These are phyloP conservation scores for Silene noctiflora DNA, from an alignment of 179 eudicot genomes.

Conservation along the genomic window DNA sequence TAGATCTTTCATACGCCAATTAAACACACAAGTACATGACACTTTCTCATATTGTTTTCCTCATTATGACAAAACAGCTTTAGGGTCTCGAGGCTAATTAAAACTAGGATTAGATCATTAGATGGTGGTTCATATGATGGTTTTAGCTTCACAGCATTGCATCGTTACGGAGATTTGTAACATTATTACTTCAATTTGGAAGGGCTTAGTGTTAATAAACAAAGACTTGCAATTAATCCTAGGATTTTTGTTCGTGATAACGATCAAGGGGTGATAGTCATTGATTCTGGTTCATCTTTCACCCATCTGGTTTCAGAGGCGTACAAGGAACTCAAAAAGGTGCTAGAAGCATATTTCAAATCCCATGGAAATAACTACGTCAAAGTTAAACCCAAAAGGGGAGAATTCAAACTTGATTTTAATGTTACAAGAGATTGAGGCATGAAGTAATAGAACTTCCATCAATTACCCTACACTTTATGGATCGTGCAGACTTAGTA, in stretches of 20 bases:
- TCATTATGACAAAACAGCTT: not conserved
- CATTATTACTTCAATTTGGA: not conserved
- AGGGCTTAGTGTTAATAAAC: not conserved
- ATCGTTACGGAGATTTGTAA: not conserved
- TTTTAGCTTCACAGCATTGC: not conserved
- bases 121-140: not conserved
- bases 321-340: not conserved
- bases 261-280: not conserved
- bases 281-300: not conserved
- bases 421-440: not conserved
- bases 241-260: not conserved
- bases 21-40: not conserved
- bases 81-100: slow-evolving; percentile 1
- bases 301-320: not conserved
- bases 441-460: not conserved
- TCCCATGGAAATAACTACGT: not conserved
- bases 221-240: not conserved
- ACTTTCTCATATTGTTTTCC: slow-evolving; percentile 8
- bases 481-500: not conserved
- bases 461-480: not conserved
- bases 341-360: not conserved
- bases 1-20: not conserved
- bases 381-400: not conserved
- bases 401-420: not conserved
- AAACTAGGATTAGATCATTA: not conserved